phyloP scores from a whole-genome alignment of 345 rosid genomes.

The Carallia brachiata region DNA sequence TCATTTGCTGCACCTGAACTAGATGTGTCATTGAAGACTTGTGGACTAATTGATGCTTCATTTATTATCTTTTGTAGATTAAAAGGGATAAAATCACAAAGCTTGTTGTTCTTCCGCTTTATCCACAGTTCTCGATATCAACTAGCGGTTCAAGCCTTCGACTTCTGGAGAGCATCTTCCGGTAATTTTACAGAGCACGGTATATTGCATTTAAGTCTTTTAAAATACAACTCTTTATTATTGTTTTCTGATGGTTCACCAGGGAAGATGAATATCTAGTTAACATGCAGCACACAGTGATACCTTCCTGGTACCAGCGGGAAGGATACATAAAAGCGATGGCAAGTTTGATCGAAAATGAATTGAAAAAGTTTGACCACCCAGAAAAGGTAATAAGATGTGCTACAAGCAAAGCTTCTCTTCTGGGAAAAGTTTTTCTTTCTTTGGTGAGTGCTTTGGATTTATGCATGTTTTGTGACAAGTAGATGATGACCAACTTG shows the following conservation, averaged over 20 bases:
- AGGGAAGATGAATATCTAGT: slow-evolving; percentile 98
- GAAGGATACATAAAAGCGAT: slow-evolving; percentile 92
- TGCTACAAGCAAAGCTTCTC: too few relatives aligned
- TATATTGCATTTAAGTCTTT: background rate
- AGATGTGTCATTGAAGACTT: background rate
- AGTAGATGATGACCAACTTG: too few relatives aligned
- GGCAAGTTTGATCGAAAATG: slow-evolving; percentile 77
- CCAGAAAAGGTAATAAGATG: slow-evolving; percentile 58
- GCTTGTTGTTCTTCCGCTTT: slow-evolving; percentile 97
- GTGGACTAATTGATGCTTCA: background rate
- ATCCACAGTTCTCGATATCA: slow-evolving; percentile 98
- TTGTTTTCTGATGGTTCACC: slow-evolving; percentile 28
- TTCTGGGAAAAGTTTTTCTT: background rate
- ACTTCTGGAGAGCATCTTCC: slow-evolving; percentile 87
- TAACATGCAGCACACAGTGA: slow-evolving; percentile 97
- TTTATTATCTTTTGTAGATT: slow-evolving; percentile 46
- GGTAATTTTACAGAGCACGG: slow-evolving; percentile 41
- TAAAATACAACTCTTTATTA: background rate
- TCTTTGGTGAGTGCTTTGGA: background rate
- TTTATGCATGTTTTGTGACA: too few relatives aligned
- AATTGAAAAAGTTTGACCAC: slow-evolving; percentile 58
- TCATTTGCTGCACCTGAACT: background rate
- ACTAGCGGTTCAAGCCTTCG: slow-evolving; percentile 99
- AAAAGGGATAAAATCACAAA: slow-evolving; percentile 83
- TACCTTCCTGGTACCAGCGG: slow-evolving; percentile 99